Evolutionary conservation across 805 yeast genomes (phyloP).

Genomic region (Cyberlindnera euphorbiiphila): DNA sequence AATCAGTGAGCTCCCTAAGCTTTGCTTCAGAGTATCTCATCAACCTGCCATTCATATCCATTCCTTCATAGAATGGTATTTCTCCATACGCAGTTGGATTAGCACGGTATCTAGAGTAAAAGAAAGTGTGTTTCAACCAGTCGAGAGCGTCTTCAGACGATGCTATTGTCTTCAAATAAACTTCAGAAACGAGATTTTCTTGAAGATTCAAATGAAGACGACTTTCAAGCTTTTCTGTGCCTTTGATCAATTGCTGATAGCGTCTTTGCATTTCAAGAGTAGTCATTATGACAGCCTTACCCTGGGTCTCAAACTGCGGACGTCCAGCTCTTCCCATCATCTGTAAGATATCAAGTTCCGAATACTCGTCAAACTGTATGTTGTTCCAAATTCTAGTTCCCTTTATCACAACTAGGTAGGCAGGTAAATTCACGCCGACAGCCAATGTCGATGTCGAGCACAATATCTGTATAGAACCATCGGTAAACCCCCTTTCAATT

Average conservation of each 20-base stretch:
- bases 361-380: slow-evolving; percentile 47
- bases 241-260: slow-evolving; percentile 41
- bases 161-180: slow-evolving; percentile 37
- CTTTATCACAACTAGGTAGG: slow-evolving; percentile 55
- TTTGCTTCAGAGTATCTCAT: slow-evolving; percentile 32
- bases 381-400: slow-evolving; percentile 59
- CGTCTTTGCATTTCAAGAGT: slow-evolving; percentile 29
- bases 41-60: slow-evolving; percentile 31
- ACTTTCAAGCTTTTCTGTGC: slow-evolving; percentile 45
- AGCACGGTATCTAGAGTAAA: slow-evolving; percentile 40
- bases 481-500: slow-evolving; percentile 43
- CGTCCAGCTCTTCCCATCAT: slow-evolving; percentile 69
- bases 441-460: slow-evolving; percentile 61
- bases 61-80: slow-evolving; percentile 19
- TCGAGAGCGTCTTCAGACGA: slow-evolving; percentile 36
- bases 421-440: slow-evolving; percentile 59
- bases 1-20: slow-evolving; percentile 31
- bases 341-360: slow-evolving; percentile 52
- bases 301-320: slow-evolving; percentile 51
- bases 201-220: slow-evolving; percentile 36
- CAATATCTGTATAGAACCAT: slow-evolving; percentile 40
- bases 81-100: slow-evolving; percentile 40
- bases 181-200: slow-evolving; percentile 43
- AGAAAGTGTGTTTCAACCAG: slow-evolving; percentile 49
- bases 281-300: slow-evolving; percentile 47